Base-by-base conservation (phyloP, 2,329 filamentous ascomycete genomes). In the Neocatenulostroma microsporum region DNA sequence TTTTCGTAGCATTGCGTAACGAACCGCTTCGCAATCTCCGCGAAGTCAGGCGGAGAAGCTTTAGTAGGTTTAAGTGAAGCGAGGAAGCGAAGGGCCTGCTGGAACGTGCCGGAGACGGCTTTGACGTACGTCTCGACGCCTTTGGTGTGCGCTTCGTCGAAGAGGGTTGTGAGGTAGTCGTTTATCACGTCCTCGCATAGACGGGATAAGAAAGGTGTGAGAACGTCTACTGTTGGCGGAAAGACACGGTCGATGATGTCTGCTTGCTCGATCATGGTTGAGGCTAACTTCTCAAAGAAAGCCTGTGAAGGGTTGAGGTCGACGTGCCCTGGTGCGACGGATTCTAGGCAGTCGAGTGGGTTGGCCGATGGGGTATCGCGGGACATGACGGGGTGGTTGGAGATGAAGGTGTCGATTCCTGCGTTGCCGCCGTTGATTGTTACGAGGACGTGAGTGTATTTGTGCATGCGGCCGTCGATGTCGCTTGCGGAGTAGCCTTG, bases 401-500 rank as follows among this genome's bases (percentile, higher is more conserved):
- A 82, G n/a, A 62, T 57, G 57, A 94, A 96, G 1, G 87, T 69
- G 36, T 96, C 86, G 31, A 93, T 70, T 8, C 78, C 85, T 11
- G 82, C 80, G 26, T 73, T 71, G 12, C 86, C 87, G 18, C 84
- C 86, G 57, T 94, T 93, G 29, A 98, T 69, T 2, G 75, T 74
- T 40, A 84, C 78, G 39, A 98, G 66, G 12, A 98, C 87, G 50
- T 86, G 78, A 2, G 88, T 88, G 61, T 94, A 96, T 54, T 83
- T 77, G 49, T 74, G 78, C 89, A 96, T 95, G 36, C 80, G 73
- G 2, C 85, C 87, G 47, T 94, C 83, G 36, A 93, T 78, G 58
- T 98, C 89, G 65, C 82, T 84, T 28, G 78, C 80, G 57, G 91
- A 85, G 48, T 93, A 94, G 3, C 86, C 91, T 47, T 91, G 83